phyloP scores from a whole-genome alignment of 2,329 filamentous ascomycete genomes.

The Gnomoniopsis sp. region DNA sequence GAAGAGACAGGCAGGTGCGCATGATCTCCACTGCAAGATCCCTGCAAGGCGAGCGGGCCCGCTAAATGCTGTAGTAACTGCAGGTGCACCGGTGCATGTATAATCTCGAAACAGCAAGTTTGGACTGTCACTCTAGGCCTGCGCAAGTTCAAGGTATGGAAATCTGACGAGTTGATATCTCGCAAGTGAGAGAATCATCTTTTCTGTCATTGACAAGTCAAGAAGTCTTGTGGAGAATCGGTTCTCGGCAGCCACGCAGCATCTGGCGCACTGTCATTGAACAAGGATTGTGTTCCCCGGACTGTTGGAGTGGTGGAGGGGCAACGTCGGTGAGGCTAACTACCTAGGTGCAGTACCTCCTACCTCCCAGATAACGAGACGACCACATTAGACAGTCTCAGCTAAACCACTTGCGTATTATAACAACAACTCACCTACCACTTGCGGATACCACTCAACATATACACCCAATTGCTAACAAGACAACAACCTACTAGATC shows the following conservation, averaged over 20 bases:
- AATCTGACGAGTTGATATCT: too few relatives aligned
- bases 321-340: slow-evolving; percentile 17
- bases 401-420: background rate
- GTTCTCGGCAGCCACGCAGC: background rate
- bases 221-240: background rate
- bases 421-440: background rate
- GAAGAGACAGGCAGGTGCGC: too few relatives aligned
- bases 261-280: slow-evolving; percentile 4
- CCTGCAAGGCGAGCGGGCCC: too few relatives aligned
- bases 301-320: slow-evolving; percentile 15
- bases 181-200: too few relatives aligned
- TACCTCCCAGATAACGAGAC: background rate
- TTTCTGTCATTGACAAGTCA: background rate
- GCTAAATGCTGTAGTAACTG: too few relatives aligned
- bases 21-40: too few relatives aligned
- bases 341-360: too few relatives aligned
- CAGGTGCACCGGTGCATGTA: too few relatives aligned
- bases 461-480: background rate
- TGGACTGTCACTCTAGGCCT: too few relatives aligned
- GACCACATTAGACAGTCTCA: background rate
- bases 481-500: background rate
- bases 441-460: background rate
- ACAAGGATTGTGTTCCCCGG: slow-evolving; percentile 6
- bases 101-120: too few relatives aligned
- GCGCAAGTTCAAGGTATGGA: too few relatives aligned